Evolutionary conservation across 2,329 filamentous ascomycete species (phyloP).

Genomic region (Orbilia brochopaga): DNA sequence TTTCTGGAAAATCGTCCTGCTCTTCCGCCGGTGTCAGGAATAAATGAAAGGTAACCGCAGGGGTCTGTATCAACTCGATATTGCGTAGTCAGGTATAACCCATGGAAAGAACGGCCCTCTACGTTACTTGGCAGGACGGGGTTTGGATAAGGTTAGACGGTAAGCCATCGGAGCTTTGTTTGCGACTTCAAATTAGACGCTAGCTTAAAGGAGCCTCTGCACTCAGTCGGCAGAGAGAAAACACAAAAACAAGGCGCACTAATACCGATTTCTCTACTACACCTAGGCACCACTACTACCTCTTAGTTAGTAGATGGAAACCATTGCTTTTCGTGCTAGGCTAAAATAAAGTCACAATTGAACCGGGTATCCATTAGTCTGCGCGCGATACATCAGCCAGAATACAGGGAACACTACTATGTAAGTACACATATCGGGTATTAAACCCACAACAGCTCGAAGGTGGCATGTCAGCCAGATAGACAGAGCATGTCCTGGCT

Average conservation of each 20-base stretch:
- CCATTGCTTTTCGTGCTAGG: not conserved
- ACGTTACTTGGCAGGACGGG: not conserved
- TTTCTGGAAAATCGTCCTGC: slow-evolving; percentile 50
- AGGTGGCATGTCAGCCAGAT: no score
- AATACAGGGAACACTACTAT: no score
- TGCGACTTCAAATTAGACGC: not conserved
- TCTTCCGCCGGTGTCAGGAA: slow-evolving; percentile 49
- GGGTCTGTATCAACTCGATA: slow-evolving; percentile 31
- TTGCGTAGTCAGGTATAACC: slow-evolving; percentile 30
- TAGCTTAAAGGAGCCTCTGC: not conserved
- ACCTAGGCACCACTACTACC: no score
- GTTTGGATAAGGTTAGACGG: not conserved
- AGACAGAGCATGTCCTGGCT: no score
- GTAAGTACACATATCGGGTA: not conserved
- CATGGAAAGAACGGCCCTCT: slow-evolving; percentile 25
- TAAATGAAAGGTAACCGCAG: slow-evolving; percentile 45
- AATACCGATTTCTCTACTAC: no score
- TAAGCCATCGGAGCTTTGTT: not conserved
- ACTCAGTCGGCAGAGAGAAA: no score
- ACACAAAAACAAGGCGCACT: no score
- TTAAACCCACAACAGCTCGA: no score
- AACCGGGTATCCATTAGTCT: no score
- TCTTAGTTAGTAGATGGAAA: not conserved
- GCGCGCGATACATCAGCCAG: no score
- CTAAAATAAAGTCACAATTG: no score